Conservation (phyloP, 768 basidiomycete species). For the Paxillus involutus region DNA sequence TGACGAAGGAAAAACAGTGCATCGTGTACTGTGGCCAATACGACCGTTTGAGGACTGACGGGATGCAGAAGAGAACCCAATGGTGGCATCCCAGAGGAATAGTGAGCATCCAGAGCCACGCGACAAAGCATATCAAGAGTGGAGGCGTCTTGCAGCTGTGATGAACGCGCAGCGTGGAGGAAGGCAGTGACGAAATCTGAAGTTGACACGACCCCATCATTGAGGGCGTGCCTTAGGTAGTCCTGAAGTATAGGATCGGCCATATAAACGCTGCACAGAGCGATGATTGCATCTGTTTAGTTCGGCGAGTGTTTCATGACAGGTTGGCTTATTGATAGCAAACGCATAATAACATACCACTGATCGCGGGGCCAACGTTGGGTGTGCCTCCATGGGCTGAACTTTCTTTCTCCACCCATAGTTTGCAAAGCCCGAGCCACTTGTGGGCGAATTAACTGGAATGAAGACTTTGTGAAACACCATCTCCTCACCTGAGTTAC, state of each 20-base stretch:
- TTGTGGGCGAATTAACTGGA: constrained; percentile 24
- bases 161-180: constrained; percentile 63
- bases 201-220: constrained; percentile 54
- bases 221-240: constrained; percentile 63
- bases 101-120: constrained; percentile 62
- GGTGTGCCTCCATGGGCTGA: constrained; percentile 31
- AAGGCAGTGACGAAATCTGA: constrained; percentile 64
- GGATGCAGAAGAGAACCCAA: constrained; percentile 56
- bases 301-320: neutral
- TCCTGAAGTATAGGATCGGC: constrained; percentile 67
- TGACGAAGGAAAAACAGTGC: constrained; percentile 58
- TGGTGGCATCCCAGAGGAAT: constrained; percentile 52
- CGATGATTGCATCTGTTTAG: constrained; percentile 62
- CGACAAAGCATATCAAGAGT: constrained; percentile 73
- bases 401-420: constrained; percentile 55
- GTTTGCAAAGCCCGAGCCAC: constrained; percentile 69
- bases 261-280: constrained; percentile 65
- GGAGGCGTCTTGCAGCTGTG: constrained; percentile 59
- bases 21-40: constrained; percentile 59
- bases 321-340: constrained; percentile 1
- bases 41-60: constrained; percentile 45
- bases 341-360: constrained; percentile 42
- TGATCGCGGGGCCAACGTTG: constrained; percentile 54
- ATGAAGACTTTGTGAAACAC: neutral
- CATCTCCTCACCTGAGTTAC: constrained; percentile 53